phyloP scores from a whole-genome alignment of 441 rosid species.

The Codiaeum variegatum region DNA sequence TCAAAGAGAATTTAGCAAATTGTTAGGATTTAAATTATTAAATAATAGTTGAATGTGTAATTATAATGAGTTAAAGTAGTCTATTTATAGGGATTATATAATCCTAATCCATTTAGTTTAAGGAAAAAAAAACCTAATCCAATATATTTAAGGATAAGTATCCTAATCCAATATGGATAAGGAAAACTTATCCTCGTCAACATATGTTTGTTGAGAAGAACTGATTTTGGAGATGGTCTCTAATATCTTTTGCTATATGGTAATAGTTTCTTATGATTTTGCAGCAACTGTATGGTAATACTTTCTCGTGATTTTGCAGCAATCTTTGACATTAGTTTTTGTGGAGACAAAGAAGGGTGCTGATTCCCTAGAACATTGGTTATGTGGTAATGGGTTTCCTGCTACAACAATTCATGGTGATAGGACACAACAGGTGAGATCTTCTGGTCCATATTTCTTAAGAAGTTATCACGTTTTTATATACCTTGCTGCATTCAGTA shows the following conservation, averaged over 20 bases:
- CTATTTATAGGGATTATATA: too few relatives aligned
- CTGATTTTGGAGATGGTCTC: not conserved
- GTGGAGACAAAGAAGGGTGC: conserved; percentile 90
- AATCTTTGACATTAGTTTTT: conserved; percentile 72
- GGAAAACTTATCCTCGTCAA: too few relatives aligned
- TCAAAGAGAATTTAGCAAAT: too few relatives aligned
- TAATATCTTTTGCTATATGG: not conserved
- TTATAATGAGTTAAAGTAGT: too few relatives aligned
- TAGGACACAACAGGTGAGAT: conserved; percentile 71
- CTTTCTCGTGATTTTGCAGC: conserved; percentile 40
- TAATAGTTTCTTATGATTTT: conserved; percentile 17
- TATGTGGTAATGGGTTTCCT: conserved; percentile 71
- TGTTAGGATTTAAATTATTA: too few relatives aligned
- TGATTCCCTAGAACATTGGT: conserved; percentile 77
- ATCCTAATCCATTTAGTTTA: too few relatives aligned
- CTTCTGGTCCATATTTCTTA: not conserved
- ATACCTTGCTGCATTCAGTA: not conserved
- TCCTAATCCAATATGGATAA: too few relatives aligned
- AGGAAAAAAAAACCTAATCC: too few relatives aligned
- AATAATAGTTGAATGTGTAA: too few relatives aligned
- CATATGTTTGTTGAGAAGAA: not conserved
- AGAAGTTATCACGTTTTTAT: not conserved
- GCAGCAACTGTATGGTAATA: conserved; percentile 41
- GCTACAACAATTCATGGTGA: conserved; percentile 90
- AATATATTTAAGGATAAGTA: too few relatives aligned